Conservation (phyloP, 2,329 filamentous ascomycete genomes). For the Myriosclerotinia duriaeana region DNA sequence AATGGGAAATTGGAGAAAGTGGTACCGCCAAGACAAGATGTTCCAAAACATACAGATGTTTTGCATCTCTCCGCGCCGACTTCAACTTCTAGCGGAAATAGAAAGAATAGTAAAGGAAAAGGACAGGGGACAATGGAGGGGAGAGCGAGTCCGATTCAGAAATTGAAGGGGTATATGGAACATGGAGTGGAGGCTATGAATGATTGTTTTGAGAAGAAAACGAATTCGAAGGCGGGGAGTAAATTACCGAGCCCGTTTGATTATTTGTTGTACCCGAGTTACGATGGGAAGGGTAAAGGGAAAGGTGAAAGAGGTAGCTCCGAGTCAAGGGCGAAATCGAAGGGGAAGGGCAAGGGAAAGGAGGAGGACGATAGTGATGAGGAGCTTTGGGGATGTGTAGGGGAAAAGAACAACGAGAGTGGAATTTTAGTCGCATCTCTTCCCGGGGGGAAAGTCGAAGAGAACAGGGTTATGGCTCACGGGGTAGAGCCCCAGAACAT, state of each 20-base stretch:
- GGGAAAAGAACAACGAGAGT: conserved; percentile 10
- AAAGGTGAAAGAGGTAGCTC: background rate
- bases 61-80: background rate
- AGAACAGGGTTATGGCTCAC: background rate
- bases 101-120: background rate
- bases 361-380: conserved; percentile 7
- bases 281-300: background rate
- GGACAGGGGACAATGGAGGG: background rate
- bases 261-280: conserved; percentile 11
- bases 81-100: background rate
- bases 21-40: background rate
- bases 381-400: conserved; percentile 13
- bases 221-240: background rate
- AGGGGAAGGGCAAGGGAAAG: background rate
- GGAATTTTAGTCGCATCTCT: background rate
- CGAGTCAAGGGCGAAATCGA: background rate
- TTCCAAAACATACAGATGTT: conserved; percentile 12
- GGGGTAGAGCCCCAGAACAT: background rate
- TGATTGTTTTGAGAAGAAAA: conserved; percentile 6
- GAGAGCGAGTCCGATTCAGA: conserved; percentile 5
- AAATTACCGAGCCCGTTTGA: conserved; percentile 19
- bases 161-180: conserved; percentile 18
- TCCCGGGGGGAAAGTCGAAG: background rate
- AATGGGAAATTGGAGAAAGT: conserved; percentile 17
- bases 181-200: background rate